Evolutionary conservation across 352 stramenopile genomes (phyloP), one percentile per base, ranked within the genome.

Genomic region (Phytophthora kernoviae): DNA sequence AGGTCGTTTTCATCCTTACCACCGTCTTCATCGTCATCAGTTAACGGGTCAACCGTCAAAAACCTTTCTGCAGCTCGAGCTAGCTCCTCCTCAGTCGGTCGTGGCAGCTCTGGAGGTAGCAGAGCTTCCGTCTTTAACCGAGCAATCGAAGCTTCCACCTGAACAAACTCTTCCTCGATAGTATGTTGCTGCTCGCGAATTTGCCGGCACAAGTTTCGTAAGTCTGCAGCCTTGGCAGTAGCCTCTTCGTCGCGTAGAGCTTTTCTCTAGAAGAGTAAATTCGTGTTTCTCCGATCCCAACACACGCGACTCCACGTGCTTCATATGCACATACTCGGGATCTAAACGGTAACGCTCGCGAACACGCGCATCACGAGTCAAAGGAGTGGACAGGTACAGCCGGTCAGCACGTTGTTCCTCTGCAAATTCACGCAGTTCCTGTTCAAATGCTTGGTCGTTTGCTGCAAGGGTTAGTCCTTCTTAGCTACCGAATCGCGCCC

Each of bases 221-320:
- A 32, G 36, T 81, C 72, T 1, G 76, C 65, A 7, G 54, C 62
- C 50, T 75, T 77, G 11, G 52, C 46, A 15, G 54, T 66, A 7
- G 76, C 75, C 36, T 87, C 77, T 68, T 91, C 79, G 2, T 81
- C 54, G 0, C 81, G 70, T 36, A n/a, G 77, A 32, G 10, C 62
- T 87, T 51, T 91, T 91, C 54, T 91, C 81, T 0, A 91, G 57
- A 14, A 91, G 48, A 51, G 87, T 74, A 40, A 86, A 91, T 58
- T 91, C 81, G 2, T 77, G 56, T 46, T 83, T 78, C 40, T 91
- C 81, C 5, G 79, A 63, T 46, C 60, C 55, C n/a, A 84, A 40
- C 44, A 75, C 67, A 12, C 73, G 57, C 11, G 73, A 54, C 36
- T 91, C 81, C 36, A 88, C 61, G 36, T 68, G 66, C 46, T 84